Evolutionary conservation across 495 filamentous ascomycete genomes (phyloP).

Genomic region (Cercophora newfieldiana): DNA sequence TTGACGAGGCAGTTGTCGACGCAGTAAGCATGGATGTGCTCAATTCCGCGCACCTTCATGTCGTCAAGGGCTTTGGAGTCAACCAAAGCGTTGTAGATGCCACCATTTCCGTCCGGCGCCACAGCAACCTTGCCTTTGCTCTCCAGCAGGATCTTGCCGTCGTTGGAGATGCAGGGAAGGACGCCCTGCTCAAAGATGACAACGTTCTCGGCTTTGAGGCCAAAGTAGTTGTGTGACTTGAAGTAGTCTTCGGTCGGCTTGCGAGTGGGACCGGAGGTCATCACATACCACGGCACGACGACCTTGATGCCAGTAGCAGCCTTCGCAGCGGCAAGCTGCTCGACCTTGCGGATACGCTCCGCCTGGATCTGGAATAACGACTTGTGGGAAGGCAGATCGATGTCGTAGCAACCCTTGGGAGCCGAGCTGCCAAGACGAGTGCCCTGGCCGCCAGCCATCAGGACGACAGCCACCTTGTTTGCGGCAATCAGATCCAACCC

Average conservation of each 20-base stretch:
- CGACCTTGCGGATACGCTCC: conserved; percentile 87
- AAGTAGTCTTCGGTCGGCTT: conserved; percentile 92
- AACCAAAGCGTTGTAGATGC: conserved; percentile 91
- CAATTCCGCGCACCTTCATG: conserved; percentile 83
- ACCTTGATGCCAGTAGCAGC: conserved; percentile 57
- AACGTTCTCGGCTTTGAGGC: conserved; percentile 80
- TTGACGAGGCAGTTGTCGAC: conserved; percentile 99
- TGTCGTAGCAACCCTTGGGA: conserved; percentile 96
- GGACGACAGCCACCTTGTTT: conserved; percentile 90
- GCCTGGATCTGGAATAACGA: conserved; percentile 96
- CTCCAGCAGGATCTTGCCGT: conserved; percentile 95
- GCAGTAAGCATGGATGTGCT: conserved; percentile 97
- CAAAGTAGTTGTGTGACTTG: conserved; percentile 84
- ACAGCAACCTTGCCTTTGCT: conserved; percentile 90
- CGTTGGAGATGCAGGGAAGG: conserved; percentile 94
- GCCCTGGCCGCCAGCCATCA: conserved; percentile 97
- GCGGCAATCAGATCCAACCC: conserved; percentile 82
- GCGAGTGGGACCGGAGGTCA: conserved; percentile 97
- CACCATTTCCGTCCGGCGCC: conserved; percentile 97
- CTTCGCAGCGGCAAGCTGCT: conserved; percentile 75
- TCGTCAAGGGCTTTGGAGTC: conserved; percentile 79
- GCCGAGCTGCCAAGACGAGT: conserved; percentile 91
- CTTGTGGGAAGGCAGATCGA: conserved; percentile 88
- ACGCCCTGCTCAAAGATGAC: conserved; percentile 96
- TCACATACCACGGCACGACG: conserved; percentile 96